Base-by-base conservation (phyloP, 2,329 filamentous ascomycete species). In the Fusarium cicatricum region DNA sequence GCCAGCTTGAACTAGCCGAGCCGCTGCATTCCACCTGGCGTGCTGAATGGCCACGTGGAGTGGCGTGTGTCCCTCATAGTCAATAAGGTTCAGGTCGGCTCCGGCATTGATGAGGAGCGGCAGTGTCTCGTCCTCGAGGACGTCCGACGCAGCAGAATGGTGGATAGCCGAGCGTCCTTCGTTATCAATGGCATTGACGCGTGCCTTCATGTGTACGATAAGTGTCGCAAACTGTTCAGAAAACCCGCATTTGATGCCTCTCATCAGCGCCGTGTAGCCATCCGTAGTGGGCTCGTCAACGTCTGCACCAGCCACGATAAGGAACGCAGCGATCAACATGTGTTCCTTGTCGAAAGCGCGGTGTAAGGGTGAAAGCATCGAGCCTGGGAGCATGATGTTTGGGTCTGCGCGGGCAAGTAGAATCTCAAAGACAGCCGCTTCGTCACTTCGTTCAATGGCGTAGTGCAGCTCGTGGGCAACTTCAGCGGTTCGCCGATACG, bases 221-320 rank as follows among this genome's bases (percentile, higher is more conserved):
- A 69, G 65, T 4, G 52, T 67, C 12, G 67, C 67, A 52, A 69
- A 69, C 19, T 69, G 67, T 33, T 69, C 67, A 12, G 67, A 69
- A 52, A 69, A 69, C 2, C 66, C 54, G 33, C 67, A 68, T 32
- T 64, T 68, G 50, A 69, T 70, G 10, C 67, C 65, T 52, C 67
- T 65, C 50, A 69, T 70, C 5, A 69, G 42, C 5, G 67, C 62
- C 9, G 67, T 69, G 33, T 69, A 58, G 5, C 67, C 67, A 15
- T 69, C 65, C 12, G 51, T 64, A 4, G 67, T 69, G 11, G 67
- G 67, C 39, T 69, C 67, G 38, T 69, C 65, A 17, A 69, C 65
- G 34, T 69, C 64, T 7, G 67, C 67, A 7, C 67, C 67, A 15
- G 67, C 65, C 5, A 69, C 67, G 14, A 67, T 67, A 16, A 69